These are phyloP conservation scores for Durusdinium trenchii DNA, from an alignment of 73 alveolate species.

Conservation along the genomic window DNA sequence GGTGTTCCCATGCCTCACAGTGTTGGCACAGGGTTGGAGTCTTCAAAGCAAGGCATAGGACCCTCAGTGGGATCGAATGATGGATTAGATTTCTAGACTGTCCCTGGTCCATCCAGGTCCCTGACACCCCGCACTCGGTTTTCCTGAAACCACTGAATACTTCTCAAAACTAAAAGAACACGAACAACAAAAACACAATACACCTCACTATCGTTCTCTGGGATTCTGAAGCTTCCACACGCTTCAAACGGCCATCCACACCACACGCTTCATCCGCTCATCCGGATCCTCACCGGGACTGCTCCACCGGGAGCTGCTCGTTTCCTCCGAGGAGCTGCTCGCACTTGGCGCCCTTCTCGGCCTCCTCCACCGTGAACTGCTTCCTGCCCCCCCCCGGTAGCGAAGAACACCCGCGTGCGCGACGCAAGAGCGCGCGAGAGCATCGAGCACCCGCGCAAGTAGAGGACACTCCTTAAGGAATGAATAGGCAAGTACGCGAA, in stretches of 20 bases:
- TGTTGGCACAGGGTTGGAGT: neutral
- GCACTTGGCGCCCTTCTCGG: conserved; percentile 60
- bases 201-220: neutral
- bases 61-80: neutral
- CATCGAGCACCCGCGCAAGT: no score
- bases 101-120: neutral
- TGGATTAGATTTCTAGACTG: neutral
- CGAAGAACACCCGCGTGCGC: no score
- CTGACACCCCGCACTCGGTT: no score
- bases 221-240: neutral
- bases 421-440: no score
- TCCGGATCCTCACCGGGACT: neutral
- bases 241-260: neutral
- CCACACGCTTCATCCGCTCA: neutral
- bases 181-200: neutral
- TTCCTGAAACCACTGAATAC: neutral
- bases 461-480: no score
- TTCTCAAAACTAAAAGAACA: no score
- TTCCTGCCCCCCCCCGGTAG: neutral
- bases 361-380: conserved; percentile 32
- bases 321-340: neutral
- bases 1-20: conserved; percentile 73
- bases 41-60: no score
- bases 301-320: neutral
- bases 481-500: no score